Base-by-base conservation (phyloP, 1,139 yeast genomes). In the Suhomyces anneliseae region DNA sequence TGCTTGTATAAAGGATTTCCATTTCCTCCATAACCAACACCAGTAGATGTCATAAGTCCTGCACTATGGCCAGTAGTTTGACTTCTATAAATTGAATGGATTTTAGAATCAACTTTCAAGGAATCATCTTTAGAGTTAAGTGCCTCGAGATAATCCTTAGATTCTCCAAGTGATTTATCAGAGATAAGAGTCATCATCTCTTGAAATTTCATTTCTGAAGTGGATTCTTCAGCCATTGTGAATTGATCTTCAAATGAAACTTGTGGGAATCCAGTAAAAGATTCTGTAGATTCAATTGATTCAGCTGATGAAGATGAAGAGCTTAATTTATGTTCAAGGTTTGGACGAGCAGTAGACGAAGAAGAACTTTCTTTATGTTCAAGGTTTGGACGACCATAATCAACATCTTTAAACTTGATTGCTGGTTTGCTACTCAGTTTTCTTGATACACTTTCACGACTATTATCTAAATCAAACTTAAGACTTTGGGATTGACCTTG, bases 81-180 rank as follows among this genome's bases (percentile, higher is more conserved):
- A 42, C 62, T 56, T 38, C 60, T 55, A 52, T 70, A 72, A 32
- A 70, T 70, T 32, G 68, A 59, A 52, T 70, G 73, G 31, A 71
- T 61, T 45, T 62, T 67, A 32, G 56, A 59, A 47, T 70, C 64
- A 42, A 60, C 41, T 50, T 57, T 57, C 39, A 57, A 42, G 10
- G 59, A 43, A 34, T 59, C 68, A 40, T 64, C 66, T 47, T 61
- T 59, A 48, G 65, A 47, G 32, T 45, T 52, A 34, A 60, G 45
- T 3, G 58, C 56, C 14, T 45, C 45, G 36, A 72, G 51, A 51
- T 69, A 72, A 26, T 54, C 47, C 4, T 50, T 54, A 27, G 69
- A 57, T 6, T 68, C 73, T 7, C 42, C 34, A 7, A 62, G 55
- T 8, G 76, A 68, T 39, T 54, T 54, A 44, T 70, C 74, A 1